Evolutionary conservation across 2,329 filamentous ascomycete genomes (phyloP).

Genomic region (Microcera coccophila): DNA sequence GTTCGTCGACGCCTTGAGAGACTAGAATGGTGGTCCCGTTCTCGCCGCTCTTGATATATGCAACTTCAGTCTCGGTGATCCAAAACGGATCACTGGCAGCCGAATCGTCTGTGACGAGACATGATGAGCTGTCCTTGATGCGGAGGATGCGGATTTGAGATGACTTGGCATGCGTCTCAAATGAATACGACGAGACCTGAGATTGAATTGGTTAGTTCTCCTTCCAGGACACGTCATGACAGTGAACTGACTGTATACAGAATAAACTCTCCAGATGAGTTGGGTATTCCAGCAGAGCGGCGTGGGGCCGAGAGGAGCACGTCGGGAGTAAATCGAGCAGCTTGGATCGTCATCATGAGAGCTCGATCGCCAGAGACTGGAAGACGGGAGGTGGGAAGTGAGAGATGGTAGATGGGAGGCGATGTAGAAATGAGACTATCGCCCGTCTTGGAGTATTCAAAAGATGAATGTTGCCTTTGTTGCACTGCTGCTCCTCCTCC

Average conservation of each 20-base stretch:
- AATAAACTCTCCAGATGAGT: conserved; percentile 58
- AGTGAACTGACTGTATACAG: conserved; percentile 61
- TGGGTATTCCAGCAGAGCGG: conserved; percentile 67
- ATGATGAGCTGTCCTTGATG: conserved; percentile 61
- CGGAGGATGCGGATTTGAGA: conserved; percentile 69
- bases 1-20: conserved; percentile 32
- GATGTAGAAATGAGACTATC: background rate
- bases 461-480: background rate
- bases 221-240: background rate
- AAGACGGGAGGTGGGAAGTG: conserved; percentile 6
- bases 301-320: conserved; percentile 73
- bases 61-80: conserved; percentile 64
- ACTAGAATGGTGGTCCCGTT: conserved; percentile 47
- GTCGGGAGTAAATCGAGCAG: conserved; percentile 70
- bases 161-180: conserved; percentile 66
- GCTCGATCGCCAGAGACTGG: background rate
- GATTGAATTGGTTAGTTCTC: background rate
- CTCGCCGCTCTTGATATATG: conserved; percentile 50
- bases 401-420: background rate
- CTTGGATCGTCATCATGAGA: conserved; percentile 62
- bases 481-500: background rate
- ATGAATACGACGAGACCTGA: conserved; percentile 71
- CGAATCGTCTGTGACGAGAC: conserved; percentile 60
- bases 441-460: too few relatives aligned
- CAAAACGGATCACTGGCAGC: conserved; percentile 69